Evolutionary conservation across 495 filamentous ascomycete species (phyloP).

Genomic region (Talaromyces ruber): DNA sequence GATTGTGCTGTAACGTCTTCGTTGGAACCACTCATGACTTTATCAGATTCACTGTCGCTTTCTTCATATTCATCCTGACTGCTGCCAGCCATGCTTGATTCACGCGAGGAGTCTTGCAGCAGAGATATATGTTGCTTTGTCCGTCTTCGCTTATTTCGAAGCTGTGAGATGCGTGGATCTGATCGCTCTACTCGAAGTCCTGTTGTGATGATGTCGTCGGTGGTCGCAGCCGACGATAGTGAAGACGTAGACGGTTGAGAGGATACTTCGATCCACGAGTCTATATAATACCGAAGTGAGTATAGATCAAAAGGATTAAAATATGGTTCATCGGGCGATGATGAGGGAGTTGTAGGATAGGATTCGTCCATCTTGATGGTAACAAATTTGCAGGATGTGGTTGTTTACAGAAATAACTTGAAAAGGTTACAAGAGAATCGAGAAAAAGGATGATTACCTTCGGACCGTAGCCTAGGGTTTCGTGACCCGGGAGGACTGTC

Average conservation of each 20-base stretch:
- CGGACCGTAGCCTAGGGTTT: constrained; percentile 28
- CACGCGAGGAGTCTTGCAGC: constrained; percentile 35
- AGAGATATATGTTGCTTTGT: constrained; percentile 45
- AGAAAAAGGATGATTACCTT: constrained; percentile 28
- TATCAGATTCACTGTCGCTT: constrained; percentile 78
- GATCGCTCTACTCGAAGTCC: constrained; percentile 66
- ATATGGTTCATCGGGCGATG: constrained; percentile 12
- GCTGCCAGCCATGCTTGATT: constrained; percentile 41
- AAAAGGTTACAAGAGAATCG: not conserved
- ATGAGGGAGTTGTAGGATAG: not conserved
- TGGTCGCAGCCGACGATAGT: constrained; percentile 66
- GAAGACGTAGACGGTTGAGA: constrained; percentile 90
- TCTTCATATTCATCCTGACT: constrained; percentile 89
- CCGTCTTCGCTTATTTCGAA: constrained; percentile 37
- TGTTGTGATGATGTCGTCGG: constrained; percentile 81
- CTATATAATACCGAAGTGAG: constrained; percentile 53
- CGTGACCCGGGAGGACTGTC: constrained; percentile 26
- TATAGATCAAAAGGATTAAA: constrained; percentile 32
- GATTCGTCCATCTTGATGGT: not conserved
- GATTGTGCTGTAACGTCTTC: constrained; percentile 51
- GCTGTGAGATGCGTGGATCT: constrained; percentile 5
- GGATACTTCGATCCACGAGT: constrained; percentile 94
- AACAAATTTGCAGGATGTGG: not conserved
- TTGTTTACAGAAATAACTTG: not conserved
- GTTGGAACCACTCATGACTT: constrained; percentile 74